phyloP scores from a whole-genome alignment of 2,329 filamentous ascomycete genomes.

The Curvularia hawaiiensis region DNA sequence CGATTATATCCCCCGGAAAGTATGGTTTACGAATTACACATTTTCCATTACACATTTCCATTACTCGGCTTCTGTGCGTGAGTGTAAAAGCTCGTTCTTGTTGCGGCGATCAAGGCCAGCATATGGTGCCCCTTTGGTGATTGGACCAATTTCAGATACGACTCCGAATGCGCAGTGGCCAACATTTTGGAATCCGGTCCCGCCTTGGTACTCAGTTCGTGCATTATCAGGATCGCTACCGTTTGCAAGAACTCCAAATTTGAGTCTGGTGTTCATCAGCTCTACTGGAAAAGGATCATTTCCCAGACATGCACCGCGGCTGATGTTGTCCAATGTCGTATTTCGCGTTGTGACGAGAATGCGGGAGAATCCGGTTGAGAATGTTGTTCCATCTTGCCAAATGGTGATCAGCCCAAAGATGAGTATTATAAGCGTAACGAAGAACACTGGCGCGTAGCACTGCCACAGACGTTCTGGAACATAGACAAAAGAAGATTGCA shows the following conservation, averaged over 20 bases:
- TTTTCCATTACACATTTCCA: background rate
- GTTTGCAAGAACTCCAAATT: slow-evolving; percentile 46
- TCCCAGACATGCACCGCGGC: slow-evolving; percentile 49
- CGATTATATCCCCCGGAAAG: background rate
- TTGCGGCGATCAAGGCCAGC: slow-evolving; percentile 20
- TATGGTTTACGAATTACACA: background rate
- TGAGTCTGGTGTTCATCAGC: slow-evolving; percentile 43
- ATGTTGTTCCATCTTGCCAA: slow-evolving; percentile 43
- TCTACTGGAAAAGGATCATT: slow-evolving; percentile 49
- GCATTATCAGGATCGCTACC: slow-evolving; percentile 31
- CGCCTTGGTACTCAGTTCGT: slow-evolving; percentile 21
- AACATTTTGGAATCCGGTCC: slow-evolving; percentile 21
- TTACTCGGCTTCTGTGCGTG: background rate
- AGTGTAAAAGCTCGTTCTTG: background rate
- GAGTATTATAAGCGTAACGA: slow-evolving; percentile 35
- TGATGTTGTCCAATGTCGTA: slow-evolving; percentile 43
- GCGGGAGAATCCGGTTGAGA: slow-evolving; percentile 42
- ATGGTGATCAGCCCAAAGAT: slow-evolving; percentile 37
- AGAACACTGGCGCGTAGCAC: slow-evolving; percentile 43
- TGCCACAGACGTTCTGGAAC: slow-evolving; percentile 37
- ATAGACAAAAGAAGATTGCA: slow-evolving; percentile 42
- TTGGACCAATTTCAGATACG: slow-evolving; percentile 31
- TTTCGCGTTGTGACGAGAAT: slow-evolving; percentile 46
- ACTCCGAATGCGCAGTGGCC: slow-evolving; percentile 43
- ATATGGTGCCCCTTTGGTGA: slow-evolving; percentile 29